A percentile compares a stretch with the other conserved stretches of the same genome.
phyloP scores from a whole-genome alignment of 2,329 filamentous ascomycete species.

The Talaromyces sp. region DNA sequence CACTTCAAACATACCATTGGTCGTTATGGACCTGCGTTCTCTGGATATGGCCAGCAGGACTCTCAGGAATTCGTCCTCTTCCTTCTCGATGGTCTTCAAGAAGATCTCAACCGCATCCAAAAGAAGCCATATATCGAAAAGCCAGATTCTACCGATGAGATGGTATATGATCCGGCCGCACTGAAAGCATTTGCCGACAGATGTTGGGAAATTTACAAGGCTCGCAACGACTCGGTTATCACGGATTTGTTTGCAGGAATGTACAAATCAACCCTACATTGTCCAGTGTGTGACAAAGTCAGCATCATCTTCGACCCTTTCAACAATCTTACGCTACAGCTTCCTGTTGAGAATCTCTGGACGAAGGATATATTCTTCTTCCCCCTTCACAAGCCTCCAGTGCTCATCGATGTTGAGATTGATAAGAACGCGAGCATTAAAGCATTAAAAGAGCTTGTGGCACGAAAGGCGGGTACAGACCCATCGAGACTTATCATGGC shows the following conservation, averaged over 20 bases:
- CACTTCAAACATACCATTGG: conserved; percentile 82
- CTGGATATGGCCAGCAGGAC: conserved; percentile 93
- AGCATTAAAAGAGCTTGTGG: conserved; percentile 50
- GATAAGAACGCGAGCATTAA: conserved; percentile 63
- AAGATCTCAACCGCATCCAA: conserved; percentile 88
- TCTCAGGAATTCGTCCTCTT: conserved; percentile 97
- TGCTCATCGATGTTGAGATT: conserved; percentile 72
- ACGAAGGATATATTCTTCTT: conserved; percentile 70
- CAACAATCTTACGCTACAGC: conserved; percentile 85
- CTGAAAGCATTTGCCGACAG: conserved; percentile 81
- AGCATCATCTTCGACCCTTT: conserved; percentile 99
- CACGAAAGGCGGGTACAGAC: conserved; percentile 48
- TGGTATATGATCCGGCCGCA: conserved; percentile 75
- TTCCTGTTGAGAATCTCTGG: conserved; percentile 85
- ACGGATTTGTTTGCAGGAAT: conserved; percentile 95
- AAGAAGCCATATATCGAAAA: conserved; percentile 98
- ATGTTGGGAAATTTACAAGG: conserved; percentile 88
- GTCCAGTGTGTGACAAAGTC: conserved; percentile 85
- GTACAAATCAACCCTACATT: conserved; percentile 96
- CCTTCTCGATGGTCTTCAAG: conserved; percentile 87
- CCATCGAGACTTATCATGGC: conserved; percentile 68
- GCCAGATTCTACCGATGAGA: conserved; percentile 94
- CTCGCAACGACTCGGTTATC: conserved; percentile 89
- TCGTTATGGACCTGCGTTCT: conserved; percentile 77
- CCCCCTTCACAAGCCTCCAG: conserved; percentile 67